Conservation (phyloP, 2,329 filamentous ascomycete species). For the Claviceps pazoutovae region DNA sequence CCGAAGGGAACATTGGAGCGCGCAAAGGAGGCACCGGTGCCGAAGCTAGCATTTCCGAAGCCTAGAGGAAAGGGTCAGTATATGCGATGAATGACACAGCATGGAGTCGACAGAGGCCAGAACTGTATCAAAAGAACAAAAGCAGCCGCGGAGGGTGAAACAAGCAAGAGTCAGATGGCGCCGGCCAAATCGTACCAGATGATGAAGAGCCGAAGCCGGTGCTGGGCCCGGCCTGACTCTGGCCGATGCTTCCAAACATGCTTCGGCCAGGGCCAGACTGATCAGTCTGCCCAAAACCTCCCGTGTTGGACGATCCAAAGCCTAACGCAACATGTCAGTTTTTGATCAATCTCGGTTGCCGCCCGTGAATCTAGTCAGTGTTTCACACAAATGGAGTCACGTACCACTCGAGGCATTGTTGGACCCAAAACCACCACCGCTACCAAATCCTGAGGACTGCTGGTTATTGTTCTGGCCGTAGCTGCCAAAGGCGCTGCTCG, state of each 20-base stretch:
- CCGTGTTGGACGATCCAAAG: constrained; percentile 20
- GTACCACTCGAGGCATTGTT: constrained; percentile 36
- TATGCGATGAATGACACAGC: not conserved
- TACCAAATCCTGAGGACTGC: constrained; percentile 35
- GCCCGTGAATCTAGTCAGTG: not conserved
- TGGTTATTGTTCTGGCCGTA: constrained; percentile 41
- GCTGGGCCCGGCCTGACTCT: constrained; percentile 11
- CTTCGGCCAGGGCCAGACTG: constrained; percentile 17
- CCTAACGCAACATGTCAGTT: constrained; percentile 15
- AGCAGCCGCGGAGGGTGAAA: not conserved
- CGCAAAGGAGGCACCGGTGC: constrained; percentile 37
- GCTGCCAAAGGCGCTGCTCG: constrained; percentile 37
- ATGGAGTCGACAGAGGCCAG: not conserved
- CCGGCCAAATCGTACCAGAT: constrained; percentile 15
- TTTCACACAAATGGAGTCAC: constrained; percentile 16
- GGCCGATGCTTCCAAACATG: constrained; percentile 29
- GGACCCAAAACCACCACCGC: constrained; percentile 44
- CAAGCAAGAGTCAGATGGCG: not conserved
- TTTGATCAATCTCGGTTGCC: constrained; percentile 7
- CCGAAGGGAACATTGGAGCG: constrained; percentile 32
- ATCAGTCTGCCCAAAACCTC: constrained; percentile 30
- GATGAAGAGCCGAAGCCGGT: constrained; percentile 23
- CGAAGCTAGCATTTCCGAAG: constrained; percentile 26
- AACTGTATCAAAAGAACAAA: not conserved
- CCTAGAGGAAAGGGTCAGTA: constrained; percentile 8